Evolutionary conservation across 2,329 filamentous ascomycete species (phyloP).

Genomic region (Orbilia brochopaga): DNA sequence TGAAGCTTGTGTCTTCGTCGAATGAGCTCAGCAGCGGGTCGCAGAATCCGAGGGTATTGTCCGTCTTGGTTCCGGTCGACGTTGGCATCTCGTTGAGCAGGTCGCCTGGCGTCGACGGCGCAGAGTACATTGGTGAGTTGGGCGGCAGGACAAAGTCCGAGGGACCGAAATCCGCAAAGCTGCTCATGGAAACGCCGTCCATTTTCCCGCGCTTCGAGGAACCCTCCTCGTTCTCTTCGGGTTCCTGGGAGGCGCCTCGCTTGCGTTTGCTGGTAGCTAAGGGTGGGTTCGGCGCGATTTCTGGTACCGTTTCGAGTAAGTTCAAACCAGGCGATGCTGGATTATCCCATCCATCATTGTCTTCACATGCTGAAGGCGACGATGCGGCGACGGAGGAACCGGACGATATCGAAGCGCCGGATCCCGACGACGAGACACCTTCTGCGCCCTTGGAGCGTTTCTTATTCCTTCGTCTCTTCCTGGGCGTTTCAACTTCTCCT

Average conservation of each 20-base stretch:
- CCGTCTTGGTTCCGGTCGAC: constrained; percentile 7
- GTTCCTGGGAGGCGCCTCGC: constrained; percentile 32
- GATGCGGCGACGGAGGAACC: constrained; percentile 45
- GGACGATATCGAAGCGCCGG: constrained; percentile 43
- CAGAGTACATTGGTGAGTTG: constrained; percentile 36
- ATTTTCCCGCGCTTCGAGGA: constrained; percentile 23
- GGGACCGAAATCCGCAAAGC: constrained; percentile 30
- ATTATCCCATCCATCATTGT: constrained; percentile 43
- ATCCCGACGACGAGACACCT: constrained; percentile 34
- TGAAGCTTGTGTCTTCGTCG: constrained; percentile 47
- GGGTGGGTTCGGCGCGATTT: constrained; percentile 28
- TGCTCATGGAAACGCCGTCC: constrained; percentile 32
- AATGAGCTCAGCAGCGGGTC: constrained; percentile 45
- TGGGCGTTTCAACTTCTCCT: constrained; percentile 40
- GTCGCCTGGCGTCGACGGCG: constrained; percentile 32
- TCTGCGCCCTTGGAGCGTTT: constrained; percentile 27
- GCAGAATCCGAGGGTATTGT: constrained; percentile 30
- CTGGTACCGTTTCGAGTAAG: constrained; percentile 40
- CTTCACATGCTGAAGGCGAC: constrained; percentile 42
- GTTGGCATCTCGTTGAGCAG: constrained; percentile 29
- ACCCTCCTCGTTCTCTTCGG: constrained; percentile 13
- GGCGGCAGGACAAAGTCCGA: constrained; percentile 26
- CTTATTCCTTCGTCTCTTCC: constrained; percentile 43
- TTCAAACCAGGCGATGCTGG: constrained; percentile 30
- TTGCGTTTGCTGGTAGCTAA: constrained; percentile 33